Conservation (phyloP, 148 eudicot genomes). For the Persicaria tinctoria region DNA sequence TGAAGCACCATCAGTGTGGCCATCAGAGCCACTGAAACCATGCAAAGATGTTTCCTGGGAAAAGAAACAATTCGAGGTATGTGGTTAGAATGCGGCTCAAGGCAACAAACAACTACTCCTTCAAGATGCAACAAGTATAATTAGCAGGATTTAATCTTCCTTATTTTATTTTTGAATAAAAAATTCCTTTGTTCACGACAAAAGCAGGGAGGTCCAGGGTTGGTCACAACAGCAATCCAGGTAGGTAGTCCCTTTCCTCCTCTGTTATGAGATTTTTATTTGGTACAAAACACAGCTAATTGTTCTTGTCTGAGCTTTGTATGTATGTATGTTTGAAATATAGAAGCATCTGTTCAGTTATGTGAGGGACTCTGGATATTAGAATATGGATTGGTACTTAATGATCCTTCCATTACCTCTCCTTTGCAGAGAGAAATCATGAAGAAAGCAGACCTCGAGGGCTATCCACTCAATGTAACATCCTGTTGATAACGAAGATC, state of each 20-base stretch:
- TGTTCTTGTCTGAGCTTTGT: neutral
- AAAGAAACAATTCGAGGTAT: conserved; percentile 54
- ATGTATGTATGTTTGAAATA: neutral
- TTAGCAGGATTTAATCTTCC: neutral
- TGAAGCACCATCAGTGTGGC: conserved; percentile 56
- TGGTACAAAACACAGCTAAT: neutral
- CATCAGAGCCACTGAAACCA: conserved; percentile 38
- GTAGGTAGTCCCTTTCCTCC: conserved; percentile 23
- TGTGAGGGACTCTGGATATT: neutral
- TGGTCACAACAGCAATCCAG: conserved; percentile 55
- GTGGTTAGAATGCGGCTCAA: neutral
- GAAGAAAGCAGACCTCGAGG: conserved; percentile 41
- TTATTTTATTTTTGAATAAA: neutral
- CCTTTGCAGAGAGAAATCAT: conserved; percentile 49
- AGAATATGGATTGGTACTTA: neutral
- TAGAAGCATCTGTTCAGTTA: neutral
- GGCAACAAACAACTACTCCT: neutral
- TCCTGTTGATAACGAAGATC: neutral
- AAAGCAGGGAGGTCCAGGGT: conserved; percentile 61
- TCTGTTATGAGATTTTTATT: neutral
- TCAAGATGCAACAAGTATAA: neutral
- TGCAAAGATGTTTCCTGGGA: conserved; percentile 58
- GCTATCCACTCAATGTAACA: conserved; percentile 23
- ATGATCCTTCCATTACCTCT: neutral
- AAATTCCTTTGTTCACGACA: conserved; percentile 3